phyloP scores from a whole-genome alignment of 78 protist genomes.

The Guillardia theta region DNA sequence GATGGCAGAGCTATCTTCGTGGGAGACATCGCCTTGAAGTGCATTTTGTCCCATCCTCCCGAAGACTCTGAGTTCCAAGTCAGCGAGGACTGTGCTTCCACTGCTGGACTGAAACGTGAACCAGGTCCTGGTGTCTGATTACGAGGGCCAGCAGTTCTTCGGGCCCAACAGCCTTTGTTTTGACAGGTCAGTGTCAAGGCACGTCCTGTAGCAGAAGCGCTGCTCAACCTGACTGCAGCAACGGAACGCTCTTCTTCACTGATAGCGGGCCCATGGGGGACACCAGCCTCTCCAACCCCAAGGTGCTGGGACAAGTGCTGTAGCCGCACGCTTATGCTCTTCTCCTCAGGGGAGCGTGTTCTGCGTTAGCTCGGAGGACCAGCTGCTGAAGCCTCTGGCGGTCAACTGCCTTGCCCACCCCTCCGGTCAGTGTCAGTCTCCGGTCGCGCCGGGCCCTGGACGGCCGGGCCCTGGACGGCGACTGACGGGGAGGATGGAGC shows the following conservation, averaged over 20 bases:
- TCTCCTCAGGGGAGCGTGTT: conserved; percentile 12
- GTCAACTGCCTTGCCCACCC: conserved; percentile 34
- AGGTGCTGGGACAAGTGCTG: neutral
- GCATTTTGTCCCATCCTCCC: neutral
- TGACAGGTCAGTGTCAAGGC: too few relatives aligned
- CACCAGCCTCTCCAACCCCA: neutral
- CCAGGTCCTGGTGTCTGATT: neutral
- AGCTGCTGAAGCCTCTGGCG: neutral
- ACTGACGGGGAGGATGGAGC: too few relatives aligned
- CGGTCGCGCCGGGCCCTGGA: too few relatives aligned
- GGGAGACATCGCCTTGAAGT: neutral
- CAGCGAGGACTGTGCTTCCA: too few relatives aligned
- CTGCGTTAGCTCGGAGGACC: neutral
- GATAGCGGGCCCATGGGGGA: conserved; percentile 37
- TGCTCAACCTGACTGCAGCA: too few relatives aligned
- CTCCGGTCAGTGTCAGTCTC: neutral
- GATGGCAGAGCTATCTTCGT: neutral
- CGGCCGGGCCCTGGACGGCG: too few relatives aligned
- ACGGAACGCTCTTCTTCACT: conserved; percentile 31
- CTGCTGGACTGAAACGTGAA: too few relatives aligned
- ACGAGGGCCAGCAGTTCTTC: neutral
- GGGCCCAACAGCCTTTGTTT: neutral
- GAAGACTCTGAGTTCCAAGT: neutral
- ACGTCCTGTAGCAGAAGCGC: too few relatives aligned
- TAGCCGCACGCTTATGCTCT: neutral